Evolutionary conservation across 2,329 filamentous ascomycete species (phyloP).

Genomic region (Lecanosticta acicola): DNA sequence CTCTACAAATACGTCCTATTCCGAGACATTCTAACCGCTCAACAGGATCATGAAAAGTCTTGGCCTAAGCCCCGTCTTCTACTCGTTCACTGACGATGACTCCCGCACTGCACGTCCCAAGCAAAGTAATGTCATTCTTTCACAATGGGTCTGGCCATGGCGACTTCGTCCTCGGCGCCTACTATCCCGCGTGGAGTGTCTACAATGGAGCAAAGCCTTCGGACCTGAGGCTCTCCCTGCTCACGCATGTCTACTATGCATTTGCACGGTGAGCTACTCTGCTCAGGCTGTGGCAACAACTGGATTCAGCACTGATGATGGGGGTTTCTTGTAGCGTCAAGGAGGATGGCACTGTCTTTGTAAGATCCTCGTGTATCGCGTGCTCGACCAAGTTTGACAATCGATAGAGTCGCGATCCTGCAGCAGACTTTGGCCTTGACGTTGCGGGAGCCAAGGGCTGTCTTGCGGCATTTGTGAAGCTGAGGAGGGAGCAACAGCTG

Average conservation of each 20-base stretch:
- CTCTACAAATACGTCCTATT: no score
- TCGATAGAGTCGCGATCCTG: not conserved
- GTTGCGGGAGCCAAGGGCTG: not conserved
- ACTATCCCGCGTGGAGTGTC: slow-evolving; percentile 6
- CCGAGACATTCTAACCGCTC: no score
- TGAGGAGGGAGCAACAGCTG: not conserved
- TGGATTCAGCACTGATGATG: not conserved
- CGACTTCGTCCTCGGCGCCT: not conserved
- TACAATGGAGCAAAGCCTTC: slow-evolving; percentile 2
- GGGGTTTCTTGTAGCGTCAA: not conserved
- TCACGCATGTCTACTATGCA: slow-evolving; percentile 4
- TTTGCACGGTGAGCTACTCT: slow-evolving; percentile 4
- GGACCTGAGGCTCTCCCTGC: not conserved
- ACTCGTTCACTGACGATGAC: no score
- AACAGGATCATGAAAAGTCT: no score
- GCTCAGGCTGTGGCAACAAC: not conserved
- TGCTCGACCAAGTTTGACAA: not conserved
- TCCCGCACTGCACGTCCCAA: no score
- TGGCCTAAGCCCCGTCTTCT: no score
- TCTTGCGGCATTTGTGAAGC: not conserved
- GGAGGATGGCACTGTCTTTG: not conserved
- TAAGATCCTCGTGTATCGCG: not conserved
- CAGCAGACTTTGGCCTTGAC: not conserved
- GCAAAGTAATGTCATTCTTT: no score
- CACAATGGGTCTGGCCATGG: no score